Base-by-base conservation (phyloP, 1,139 yeast genomes). In the Yamadazyma spencermartinsiae region DNA sequence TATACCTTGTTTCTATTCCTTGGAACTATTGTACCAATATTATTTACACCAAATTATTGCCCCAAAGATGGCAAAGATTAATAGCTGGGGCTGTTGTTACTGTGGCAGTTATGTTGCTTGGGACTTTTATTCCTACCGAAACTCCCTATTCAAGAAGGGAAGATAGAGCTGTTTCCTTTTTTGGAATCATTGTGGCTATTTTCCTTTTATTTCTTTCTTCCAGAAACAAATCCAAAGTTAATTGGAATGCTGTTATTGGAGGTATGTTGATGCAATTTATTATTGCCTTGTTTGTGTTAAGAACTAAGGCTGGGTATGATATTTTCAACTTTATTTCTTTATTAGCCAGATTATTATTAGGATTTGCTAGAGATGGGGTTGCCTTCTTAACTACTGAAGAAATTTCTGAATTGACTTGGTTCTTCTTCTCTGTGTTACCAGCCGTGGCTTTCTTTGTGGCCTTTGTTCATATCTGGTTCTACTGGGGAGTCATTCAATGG, bases 361-460 rank as follows among this genome's bases (percentile, higher is more conserved):
- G 80, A n/a, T 80, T 74, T 52, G 82, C 85, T 38, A 74, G 70
- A 51, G 71, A 72, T 48, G 86, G 86, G 58, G 81, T 78, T 23
- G 83, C 84, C 4, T 80, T 80, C 60, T 64, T 80, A 51, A 74
- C 82, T 28, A 60, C 61, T 45, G 41, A 55, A 1, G 68, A 63
- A 2, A 64, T 69, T 24, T 58, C 82, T 13, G 50, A 65, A 24
- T 45, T 57, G 7, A 63, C 72, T 11, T 69, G 64, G 69, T 80
- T 80, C 61, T 75, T 79, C 63, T 77, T 80, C 53, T 60, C 80
- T 6, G 84, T 80, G 20, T 63, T 80, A 42, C 85, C 86, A 15
- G 75, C 84, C 3, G 81, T 80, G 40, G 70, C 79, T 20, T 80
- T 80, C 67, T 80, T 80, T 61, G 80, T 80, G 38, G 81, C 86